phyloP scores from a whole-genome alignment of 1,284 basidiomycete genomes.

The Sporisorium reilianum region DNA sequence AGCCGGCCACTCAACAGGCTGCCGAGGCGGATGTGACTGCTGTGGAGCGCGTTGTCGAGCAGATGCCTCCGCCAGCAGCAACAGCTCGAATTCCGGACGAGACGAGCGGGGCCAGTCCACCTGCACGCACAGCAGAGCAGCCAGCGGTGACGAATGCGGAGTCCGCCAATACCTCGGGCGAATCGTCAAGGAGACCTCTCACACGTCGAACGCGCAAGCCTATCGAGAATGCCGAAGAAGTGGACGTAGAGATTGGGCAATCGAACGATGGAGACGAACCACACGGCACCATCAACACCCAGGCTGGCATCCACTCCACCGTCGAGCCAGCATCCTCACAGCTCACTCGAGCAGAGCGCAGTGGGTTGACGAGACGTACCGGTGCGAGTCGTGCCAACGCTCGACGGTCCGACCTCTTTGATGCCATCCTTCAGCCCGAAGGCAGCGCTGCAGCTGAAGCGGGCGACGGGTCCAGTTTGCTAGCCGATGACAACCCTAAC shows the following conservation, averaged over 20 bases:
- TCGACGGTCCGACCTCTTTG: constrained; percentile 49
- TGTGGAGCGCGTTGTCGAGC: constrained; percentile 1
- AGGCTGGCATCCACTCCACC: not conserved
- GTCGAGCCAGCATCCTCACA: constrained; percentile 19
- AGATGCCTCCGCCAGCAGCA: not conserved
- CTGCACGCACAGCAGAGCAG: not conserved
- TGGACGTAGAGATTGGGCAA: not conserved
- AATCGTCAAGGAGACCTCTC: constrained; percentile 32
- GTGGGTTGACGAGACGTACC: constrained; percentile 37
- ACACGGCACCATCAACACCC: not conserved
- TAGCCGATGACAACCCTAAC: not conserved
- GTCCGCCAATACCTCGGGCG: constrained; percentile 7
- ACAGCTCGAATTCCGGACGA: not conserved
- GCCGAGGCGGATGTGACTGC: constrained; percentile 8
- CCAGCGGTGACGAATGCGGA: not conserved
- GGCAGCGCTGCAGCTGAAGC: not conserved
- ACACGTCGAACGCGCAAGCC: constrained; percentile 44
- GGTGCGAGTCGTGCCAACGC: constrained; percentile 29
- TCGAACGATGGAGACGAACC: not conserved
- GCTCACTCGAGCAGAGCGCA: constrained; percentile 18
- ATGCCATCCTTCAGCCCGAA: constrained; percentile 24
- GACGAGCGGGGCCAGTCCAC: not conserved
- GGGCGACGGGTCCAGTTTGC: not conserved
- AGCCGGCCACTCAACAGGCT: not conserved
- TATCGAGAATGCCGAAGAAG: not conserved